Evolutionary conservation across 1,284 basidiomycete genomes (phyloP), one percentile per base, ranked within the genome.

Genomic region (Cutaneotrichosporon sp.): DNA sequence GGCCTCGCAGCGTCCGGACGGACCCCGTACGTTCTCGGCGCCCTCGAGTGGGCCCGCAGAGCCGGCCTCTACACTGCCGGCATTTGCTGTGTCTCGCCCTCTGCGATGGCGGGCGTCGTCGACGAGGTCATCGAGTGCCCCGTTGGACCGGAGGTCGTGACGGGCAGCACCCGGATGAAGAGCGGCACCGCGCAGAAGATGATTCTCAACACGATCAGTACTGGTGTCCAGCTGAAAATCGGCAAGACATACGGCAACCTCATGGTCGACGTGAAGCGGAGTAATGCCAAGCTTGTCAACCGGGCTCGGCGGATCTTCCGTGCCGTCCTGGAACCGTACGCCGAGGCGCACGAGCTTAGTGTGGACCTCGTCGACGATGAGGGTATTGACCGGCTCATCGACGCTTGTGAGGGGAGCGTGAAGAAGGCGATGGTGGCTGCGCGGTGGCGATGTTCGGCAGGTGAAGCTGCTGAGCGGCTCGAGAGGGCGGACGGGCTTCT

Each of bases 231-330:
- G 49, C 51, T 62, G 17, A 46, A 45, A n/a, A 46, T 54, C 11
- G 61, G 61, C 29, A 60, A 60, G 55, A 62, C 61, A 27, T 57
- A 55, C 37, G 61, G 61, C 24, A 61, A 61, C 46, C 51, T 52
- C 34, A 59, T 62, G 47, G 51, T 54, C 32, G 54, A 47, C 35
- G 54, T 56, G 16, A 44, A 49, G 43, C 54, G 54, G 14, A 39
- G 37, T 4, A 56, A 56, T 20, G 37, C 39, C 35, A 56, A 56
- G 38, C 53, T 52, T 4, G 33, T 46, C 38, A 44, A 39, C 41
- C 53, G 61, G 42, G 61, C 37, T 1, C 52, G 44, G 14, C 19
- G 25, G 20, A 54, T 51, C 37, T 48, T 56, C 24, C 42, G 54
- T 16, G 24, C 43, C 20, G 54, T 56, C n/a, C 50, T 52, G 4